Conservation (phyloP, 2,329 filamentous ascomycete genomes). For the Pseudonectria foliicola region DNA sequence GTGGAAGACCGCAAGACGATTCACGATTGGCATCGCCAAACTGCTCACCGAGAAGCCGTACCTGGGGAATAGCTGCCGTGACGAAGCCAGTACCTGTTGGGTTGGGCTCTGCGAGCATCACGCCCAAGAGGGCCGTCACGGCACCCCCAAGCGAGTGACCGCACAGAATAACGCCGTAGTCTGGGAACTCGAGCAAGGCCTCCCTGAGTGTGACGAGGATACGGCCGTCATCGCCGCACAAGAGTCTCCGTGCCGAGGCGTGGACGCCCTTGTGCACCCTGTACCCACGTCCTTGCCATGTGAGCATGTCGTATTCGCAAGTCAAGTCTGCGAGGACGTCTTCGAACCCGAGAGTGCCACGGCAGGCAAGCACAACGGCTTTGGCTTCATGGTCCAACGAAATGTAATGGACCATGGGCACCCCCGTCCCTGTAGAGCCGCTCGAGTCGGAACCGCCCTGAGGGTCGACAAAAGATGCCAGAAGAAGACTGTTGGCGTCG, state of each 20-base stretch:
- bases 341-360: slow-evolving; percentile 66
- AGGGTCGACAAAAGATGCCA: slow-evolving; percentile 65
- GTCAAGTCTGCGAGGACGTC: slow-evolving; percentile 68
- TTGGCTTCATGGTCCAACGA: slow-evolving; percentile 65
- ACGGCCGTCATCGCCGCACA: slow-evolving; percentile 60
- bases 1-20: slow-evolving; percentile 47
- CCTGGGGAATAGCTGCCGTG: slow-evolving; percentile 44
- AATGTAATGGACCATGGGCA: slow-evolving; percentile 67
- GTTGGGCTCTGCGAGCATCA: slow-evolving; percentile 61
- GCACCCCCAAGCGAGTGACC: slow-evolving; percentile 64
- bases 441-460: slow-evolving; percentile 59
- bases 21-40: slow-evolving; percentile 19
- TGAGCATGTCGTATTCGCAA: slow-evolving; percentile 62
- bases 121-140: slow-evolving; percentile 62
- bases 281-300: slow-evolving; percentile 57
- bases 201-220: slow-evolving; percentile 60
- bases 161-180: slow-evolving; percentile 63
- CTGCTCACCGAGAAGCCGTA: slow-evolving; percentile 30
- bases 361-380: slow-evolving; percentile 64
- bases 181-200: slow-evolving; percentile 57
- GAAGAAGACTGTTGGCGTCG: slow-evolving; percentile 49
- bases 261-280: slow-evolving; percentile 71
- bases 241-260: slow-evolving; percentile 59
- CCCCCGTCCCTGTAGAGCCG: slow-evolving; percentile 57
- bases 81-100: slow-evolving; percentile 51